phyloP scores from a whole-genome alignment of 768 basidiomycete species.

The Mycena pura region DNA sequence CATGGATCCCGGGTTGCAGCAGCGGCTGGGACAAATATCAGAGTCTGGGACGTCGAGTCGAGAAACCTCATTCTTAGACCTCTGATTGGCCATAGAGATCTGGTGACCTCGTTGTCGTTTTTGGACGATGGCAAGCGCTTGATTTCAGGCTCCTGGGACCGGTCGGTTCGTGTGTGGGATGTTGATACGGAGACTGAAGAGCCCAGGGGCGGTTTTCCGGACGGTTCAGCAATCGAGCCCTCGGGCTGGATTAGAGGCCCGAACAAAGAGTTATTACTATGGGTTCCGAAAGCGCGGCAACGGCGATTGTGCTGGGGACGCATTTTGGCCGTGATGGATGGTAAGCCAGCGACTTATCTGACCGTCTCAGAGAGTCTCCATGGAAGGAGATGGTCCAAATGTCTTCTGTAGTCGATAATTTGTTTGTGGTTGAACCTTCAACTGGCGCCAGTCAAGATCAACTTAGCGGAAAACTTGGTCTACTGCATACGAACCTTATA shows the following conservation, averaged over 20 bases:
- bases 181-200: not conserved
- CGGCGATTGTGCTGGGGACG: conserved; percentile 23
- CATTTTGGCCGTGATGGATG: conserved; percentile 17
- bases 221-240: not conserved
- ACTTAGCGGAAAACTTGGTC: too few species aligned
- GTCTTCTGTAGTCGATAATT: too few species aligned
- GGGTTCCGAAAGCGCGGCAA: conserved; percentile 6
- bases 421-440: too few species aligned
- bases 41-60: not conserved
- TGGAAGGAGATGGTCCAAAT: conserved; percentile 10
- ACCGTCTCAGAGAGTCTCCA: not conserved
- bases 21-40: not conserved
- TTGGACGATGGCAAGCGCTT: conserved; percentile 29
- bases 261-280: conserved; percentile 9
- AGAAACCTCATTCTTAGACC: not conserved
- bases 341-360: conserved; percentile 9
- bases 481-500: too few species aligned
- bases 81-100: conserved; percentile 22
- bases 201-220: conserved; percentile 4
- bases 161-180: conserved; percentile 20
- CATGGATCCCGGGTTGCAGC: conserved; percentile 7
- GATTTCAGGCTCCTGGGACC: conserved; percentile 27
- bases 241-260: conserved; percentile 19
- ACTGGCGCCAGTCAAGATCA: too few species aligned
- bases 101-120: conserved; percentile 24